Percentiles rank a stretch among this genome's conserved stretches.
Evolutionary conservation across 2,329 filamentous ascomycete genomes (phyloP).

Genomic region (Fusarium sp.): DNA sequence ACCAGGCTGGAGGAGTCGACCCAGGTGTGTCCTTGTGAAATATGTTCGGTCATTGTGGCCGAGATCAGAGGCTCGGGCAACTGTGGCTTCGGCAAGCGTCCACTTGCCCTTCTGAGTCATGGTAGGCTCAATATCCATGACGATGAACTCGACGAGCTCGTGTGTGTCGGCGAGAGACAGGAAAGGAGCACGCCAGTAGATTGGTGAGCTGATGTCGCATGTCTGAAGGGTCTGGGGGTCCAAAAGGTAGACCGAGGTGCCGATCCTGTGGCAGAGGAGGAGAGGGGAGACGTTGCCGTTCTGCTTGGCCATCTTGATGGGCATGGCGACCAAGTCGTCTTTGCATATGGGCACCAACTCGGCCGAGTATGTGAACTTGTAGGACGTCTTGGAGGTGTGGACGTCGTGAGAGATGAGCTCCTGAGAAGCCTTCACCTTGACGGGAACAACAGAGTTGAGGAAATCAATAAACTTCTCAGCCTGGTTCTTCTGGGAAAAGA

Average conservation of each 20-base stretch:
- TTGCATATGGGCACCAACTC: conserved; percentile 96
- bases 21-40: conserved; percentile 91
- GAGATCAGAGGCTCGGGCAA: conserved; percentile 88
- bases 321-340: conserved; percentile 94
- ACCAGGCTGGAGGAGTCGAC: conserved; percentile 84
- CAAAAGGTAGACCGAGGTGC: conserved; percentile 88
- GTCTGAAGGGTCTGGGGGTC: conserved; percentile 93
- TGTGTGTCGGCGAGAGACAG: conserved; percentile 83
- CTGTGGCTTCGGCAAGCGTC: conserved; percentile 86
- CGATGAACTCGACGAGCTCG: conserved; percentile 89
- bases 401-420: conserved; percentile 94
- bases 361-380: conserved; percentile 93
- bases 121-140: conserved; percentile 91
- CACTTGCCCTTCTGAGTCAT: conserved; percentile 83
- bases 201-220: conserved; percentile 81
- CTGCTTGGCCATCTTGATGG: conserved; percentile 87
- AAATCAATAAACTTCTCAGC: conserved; percentile 95
- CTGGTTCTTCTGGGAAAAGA: conserved; percentile 88
- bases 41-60: conserved; percentile 89
- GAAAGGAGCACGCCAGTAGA: conserved; percentile 95
- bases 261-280: conserved; percentile 86
- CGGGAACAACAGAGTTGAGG: conserved; percentile 82
- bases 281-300: conserved; percentile 91
- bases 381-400: conserved; percentile 90
- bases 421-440: conserved; percentile 79